These are phyloP conservation scores for Colletotrichum lupini DNA, from an alignment of 2,329 filamentous ascomycete genomes.

Conservation along the genomic window DNA sequence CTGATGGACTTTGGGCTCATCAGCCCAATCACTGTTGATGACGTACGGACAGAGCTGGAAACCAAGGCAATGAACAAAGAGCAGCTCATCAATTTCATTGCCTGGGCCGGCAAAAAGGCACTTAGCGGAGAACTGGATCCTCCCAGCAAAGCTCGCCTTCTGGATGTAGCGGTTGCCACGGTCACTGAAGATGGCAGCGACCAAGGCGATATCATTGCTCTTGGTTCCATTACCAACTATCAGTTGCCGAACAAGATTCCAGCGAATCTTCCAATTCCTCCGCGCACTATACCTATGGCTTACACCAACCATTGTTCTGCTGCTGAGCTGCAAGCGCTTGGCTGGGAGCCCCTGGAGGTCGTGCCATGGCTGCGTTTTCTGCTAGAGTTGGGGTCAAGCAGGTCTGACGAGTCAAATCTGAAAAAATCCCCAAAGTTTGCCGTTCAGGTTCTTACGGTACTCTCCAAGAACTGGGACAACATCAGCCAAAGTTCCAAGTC, in stretches of 20 bases:
- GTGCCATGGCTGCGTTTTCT: slow-evolving; percentile 88
- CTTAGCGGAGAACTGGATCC: slow-evolving; percentile 78
- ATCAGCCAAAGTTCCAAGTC: slow-evolving; percentile 74
- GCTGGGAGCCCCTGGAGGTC: slow-evolving; percentile 87
- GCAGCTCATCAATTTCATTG: slow-evolving; percentile 85
- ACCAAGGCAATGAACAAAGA: slow-evolving; percentile 81
- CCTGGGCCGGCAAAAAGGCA: slow-evolving; percentile 83
- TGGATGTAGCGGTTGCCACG: slow-evolving; percentile 84
- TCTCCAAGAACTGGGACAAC: slow-evolving; percentile 94
- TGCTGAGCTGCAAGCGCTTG: slow-evolving; percentile 80
- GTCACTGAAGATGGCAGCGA: slow-evolving; percentile 67
- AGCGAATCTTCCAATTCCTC: slow-evolving; percentile 82
- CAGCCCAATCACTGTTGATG: slow-evolving; percentile 86
- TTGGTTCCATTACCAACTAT: slow-evolving; percentile 81
- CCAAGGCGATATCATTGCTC: slow-evolving; percentile 77
- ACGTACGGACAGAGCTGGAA: slow-evolving; percentile 86
- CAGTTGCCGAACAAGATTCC: slow-evolving; percentile 83
- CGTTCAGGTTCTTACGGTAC: slow-evolving; percentile 77
- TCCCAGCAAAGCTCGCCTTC: slow-evolving; percentile 73
- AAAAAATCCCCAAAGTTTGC: slow-evolving; percentile 80
- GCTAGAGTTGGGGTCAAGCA: slow-evolving; percentile 72
- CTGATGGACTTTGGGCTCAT: slow-evolving; percentile 87
- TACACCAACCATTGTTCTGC: slow-evolving; percentile 78
- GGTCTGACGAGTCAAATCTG: slow-evolving; percentile 73
- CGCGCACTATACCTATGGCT: slow-evolving; percentile 84